Evolutionary conservation across 192 early-diverging fungal species (phyloP).

Genomic region (Polychytrium aggregatum): DNA sequence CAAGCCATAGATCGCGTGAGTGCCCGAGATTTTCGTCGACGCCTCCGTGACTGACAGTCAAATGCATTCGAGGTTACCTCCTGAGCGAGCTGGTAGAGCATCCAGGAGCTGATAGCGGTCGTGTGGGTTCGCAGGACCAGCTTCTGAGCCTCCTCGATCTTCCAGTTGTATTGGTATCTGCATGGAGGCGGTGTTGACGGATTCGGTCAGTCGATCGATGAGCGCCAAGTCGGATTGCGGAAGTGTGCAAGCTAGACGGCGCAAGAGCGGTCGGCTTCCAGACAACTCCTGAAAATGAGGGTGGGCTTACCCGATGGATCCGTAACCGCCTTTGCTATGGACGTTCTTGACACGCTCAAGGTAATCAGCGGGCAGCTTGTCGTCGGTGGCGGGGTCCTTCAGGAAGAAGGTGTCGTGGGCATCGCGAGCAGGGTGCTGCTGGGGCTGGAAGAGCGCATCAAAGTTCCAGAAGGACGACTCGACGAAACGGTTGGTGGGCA

Average conservation of each 20-base stretch:
- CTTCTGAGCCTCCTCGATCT: conserved; percentile 81
- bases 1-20: background rate
- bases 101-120: conserved; percentile 80
- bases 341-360: conserved; percentile 84
- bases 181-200: background rate
- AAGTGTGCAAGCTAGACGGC: background rate
- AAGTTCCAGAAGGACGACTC: conserved; percentile 99
- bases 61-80: conserved; percentile 15
- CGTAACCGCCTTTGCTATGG: conserved; percentile 88
- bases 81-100: conserved; percentile 89
- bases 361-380: conserved; percentile 74
- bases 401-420: conserved; percentile 51
- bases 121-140: conserved; percentile 95
- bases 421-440: conserved; percentile 84
- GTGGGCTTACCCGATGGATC: conserved; percentile 75
- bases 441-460: conserved; percentile 97
- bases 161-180: conserved; percentile 84
- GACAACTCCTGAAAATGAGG: background rate
- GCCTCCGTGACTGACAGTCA: background rate
- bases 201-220: background rate
- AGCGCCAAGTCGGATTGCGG: background rate
- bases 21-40: too few relatives aligned
- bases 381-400: conserved; percentile 55
- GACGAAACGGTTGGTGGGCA: conserved; percentile 95
- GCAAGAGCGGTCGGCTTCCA: background rate